Conservation (phyloP, 768 basidiomycete species). For the Phaffia australis region DNA sequence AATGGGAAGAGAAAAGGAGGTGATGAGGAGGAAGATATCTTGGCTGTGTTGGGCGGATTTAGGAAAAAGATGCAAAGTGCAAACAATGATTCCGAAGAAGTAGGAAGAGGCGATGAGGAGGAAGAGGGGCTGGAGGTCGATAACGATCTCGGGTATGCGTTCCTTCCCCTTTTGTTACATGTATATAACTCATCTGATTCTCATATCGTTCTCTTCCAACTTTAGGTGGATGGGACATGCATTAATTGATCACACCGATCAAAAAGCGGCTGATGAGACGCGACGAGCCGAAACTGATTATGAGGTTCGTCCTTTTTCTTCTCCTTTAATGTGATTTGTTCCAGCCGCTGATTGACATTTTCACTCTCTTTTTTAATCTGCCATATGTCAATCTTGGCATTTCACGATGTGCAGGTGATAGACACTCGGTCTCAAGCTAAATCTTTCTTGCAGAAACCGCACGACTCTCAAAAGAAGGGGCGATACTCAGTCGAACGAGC, state of each 20-base stretch:
- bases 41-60: slow-evolving; percentile 14
- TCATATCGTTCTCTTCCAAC: too few species aligned
- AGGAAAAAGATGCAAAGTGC: slow-evolving; percentile 20
- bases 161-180: too few species aligned
- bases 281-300: slow-evolving; percentile 25
- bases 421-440: slow-evolving; percentile 12
- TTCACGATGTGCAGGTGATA: slow-evolving; percentile 7
- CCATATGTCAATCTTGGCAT: neutral
- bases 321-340: neutral
- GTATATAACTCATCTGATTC: too few species aligned
- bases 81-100: neutral
- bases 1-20: slow-evolving; percentile 15
- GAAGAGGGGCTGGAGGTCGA: slow-evolving; percentile 19
- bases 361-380: too few species aligned
- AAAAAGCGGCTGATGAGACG: slow-evolving; percentile 9
- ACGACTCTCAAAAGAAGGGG: too few species aligned
- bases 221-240: slow-evolving; percentile 16
- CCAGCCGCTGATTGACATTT: neutral
- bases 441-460: too few species aligned
- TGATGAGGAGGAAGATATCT: slow-evolving; percentile 20
- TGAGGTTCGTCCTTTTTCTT: slow-evolving; percentile 4
- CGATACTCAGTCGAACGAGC: too few species aligned
- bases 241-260: slow-evolving; percentile 14
- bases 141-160: slow-evolving; percentile 2
- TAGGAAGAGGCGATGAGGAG: neutral